These are phyloP conservation scores for Scedosporium aurantiacum DNA, from an alignment of 2,329 filamentous ascomycete species.

Conservation along the genomic window DNA sequence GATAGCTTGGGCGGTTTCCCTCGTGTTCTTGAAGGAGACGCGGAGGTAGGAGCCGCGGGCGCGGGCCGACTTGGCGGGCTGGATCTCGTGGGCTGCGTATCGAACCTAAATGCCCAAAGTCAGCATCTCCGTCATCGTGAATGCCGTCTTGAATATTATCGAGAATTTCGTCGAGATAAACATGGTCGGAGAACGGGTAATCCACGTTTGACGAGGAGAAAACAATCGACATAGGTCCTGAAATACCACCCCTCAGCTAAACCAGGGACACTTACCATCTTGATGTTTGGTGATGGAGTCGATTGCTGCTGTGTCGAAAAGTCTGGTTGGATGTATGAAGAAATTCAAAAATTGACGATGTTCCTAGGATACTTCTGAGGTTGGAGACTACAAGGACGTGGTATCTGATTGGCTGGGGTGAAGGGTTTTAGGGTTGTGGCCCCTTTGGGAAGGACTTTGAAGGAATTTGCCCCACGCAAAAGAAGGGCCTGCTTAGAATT, in stretches of 20 bases:
- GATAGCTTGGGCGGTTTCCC: conserved; percentile 98
- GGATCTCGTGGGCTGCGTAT: conserved; percentile 87
- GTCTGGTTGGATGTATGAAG: conserved; percentile 17
- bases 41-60: conserved; percentile 97
- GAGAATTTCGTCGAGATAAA: neutral
- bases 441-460: neutral
- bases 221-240: neutral
- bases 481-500: neutral
- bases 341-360: conserved; percentile 33
- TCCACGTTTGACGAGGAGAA: neutral
- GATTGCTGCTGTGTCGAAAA: conserved; percentile 31
- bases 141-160: neutral
- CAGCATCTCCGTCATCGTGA: neutral
- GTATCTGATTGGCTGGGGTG: conserved; percentile 1
- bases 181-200: neutral
- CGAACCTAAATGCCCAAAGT: conserved; percentile 54
- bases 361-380: conserved; percentile 4
- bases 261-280: conserved; percentile 41
- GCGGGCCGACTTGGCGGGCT: conserved; percentile 86
- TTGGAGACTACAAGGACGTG: neutral
- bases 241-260: neutral
- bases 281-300: conserved; percentile 43
- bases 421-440: conserved; percentile 5
- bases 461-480: neutral
- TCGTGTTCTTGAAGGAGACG: conserved; percentile 99